phyloP scores from a whole-genome alignment of 2,329 filamentous ascomycete species.

The Botrytis sinoallii region DNA sequence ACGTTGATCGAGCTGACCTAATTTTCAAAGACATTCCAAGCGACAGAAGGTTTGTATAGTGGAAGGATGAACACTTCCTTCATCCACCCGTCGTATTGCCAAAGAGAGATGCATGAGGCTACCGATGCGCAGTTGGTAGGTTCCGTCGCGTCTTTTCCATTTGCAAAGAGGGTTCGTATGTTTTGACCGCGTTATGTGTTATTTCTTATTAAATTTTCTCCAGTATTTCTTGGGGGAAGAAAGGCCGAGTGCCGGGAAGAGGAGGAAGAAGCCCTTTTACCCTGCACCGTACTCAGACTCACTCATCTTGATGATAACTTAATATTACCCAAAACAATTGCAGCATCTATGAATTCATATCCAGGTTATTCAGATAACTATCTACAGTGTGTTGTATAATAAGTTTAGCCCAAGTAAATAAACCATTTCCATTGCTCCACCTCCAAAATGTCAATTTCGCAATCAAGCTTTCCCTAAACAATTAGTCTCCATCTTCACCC shows the following conservation, averaged over 20 bases:
- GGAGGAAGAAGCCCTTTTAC: neutral
- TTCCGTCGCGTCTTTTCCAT: neutral
- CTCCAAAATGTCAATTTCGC: conserved; percentile 1
- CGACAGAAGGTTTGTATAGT: neutral
- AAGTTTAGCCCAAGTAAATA: neutral
- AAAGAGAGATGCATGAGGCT: conserved; percentile 14
- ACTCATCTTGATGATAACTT: neutral
- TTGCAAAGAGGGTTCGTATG: conserved; percentile 4
- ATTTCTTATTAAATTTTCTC: neutral
- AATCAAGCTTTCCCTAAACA: conserved; percentile 18
- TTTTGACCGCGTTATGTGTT: conserved; percentile 12
- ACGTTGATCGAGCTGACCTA: neutral
- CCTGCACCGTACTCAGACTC: neutral
- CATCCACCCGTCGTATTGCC: conserved; percentile 1
- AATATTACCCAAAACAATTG: neutral
- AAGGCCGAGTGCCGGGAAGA: neutral
- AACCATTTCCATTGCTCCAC: neutral
- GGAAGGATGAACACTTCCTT: conserved; percentile 9
- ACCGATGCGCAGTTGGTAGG: conserved; percentile 1
- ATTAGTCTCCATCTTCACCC: conserved; percentile 7
- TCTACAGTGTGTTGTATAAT: neutral
- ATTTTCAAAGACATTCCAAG: neutral
- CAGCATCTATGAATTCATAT: neutral
- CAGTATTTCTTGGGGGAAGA: conserved; percentile 1
- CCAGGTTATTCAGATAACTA: neutral